Base-by-base conservation (phyloP, 805 yeast genomes). In the Monosporozyma aerobia region DNA sequence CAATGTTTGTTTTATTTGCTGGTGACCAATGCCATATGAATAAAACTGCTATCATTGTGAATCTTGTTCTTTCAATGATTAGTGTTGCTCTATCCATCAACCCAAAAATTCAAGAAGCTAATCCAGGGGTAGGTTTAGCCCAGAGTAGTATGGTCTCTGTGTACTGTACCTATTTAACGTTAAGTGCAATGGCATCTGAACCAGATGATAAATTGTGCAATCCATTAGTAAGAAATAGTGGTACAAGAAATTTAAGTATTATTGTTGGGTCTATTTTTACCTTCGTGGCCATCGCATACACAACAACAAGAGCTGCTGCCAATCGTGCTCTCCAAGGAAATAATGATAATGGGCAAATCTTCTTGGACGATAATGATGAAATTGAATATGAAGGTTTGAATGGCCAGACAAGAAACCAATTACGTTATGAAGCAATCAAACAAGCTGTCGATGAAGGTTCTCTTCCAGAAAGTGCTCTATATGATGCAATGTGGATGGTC, bases 401-500 rank as follows among this genome's bases (percentile, higher is more conserved):
- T 55, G 62, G 64, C 58, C 69, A 71, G 9, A 64, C 67, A 13
- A 69, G 90, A 57, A 79, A 78, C 55, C 89, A 85, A 57, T 79
- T 90, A 84, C 76, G 99, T 56, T 77, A 83, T 55, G 90, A 87
- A 63, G 97, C 97, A 1, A 79, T 94, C 41, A 79, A 84, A 58
- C 94, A 90, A 63, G 99, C 99, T 0, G 96, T 94, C n/a, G 90
- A 87, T 53, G 95, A 87, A 62, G 99, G 99, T 0, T 82, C 96
- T 3, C 75, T 94, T 53, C 99, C 99, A 0, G 95, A 85, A 59
- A 84, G 95, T 58, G 99, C 97, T 0, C 75, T 94, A 32, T 77
- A 77, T 49, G 96, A 92, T 59, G 78, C 78, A 50, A 69, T 79
- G 32, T 86, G 87, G 77, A 72, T 82, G 8, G 49, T 56, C 19